Base-by-base conservation (phyloP, 139 green algal genomes). In the Auxenochlorella pyrenoidosa region DNA sequence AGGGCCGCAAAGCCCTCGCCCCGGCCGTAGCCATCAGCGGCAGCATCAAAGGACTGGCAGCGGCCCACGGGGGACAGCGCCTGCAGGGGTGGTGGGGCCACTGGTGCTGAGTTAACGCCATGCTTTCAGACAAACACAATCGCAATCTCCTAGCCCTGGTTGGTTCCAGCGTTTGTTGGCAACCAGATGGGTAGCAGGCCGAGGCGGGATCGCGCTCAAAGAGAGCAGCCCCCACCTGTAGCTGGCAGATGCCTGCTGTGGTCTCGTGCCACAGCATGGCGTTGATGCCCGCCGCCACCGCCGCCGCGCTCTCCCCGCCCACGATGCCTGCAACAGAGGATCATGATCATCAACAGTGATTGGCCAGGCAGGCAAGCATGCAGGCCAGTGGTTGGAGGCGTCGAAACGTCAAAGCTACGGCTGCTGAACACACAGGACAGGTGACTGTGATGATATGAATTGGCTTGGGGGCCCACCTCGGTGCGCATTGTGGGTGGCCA, bases 11-110 rank as follows among this genome's bases (percentile, higher is more conserved):
- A 78, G 0, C 90, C 92, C 90, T 98, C 96, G 2, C 88, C 93
- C 0, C 95, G 87, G 40, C 95, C 94, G 84, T 98, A 98, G 44
- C 96, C 96, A 72, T 98, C 94, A 2, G 95, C 96, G 21, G 89
- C 66, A 13, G 91, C 87, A 63, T 98, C 96, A 72, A 98, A 90
- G 1, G 96, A 95, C 91, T 98, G 97, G 91, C 96, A 98, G 43
- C 96, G 89, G 58, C 95, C 96, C 41, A 97, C 95, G n/a, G 91
- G 87, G 0, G 84, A 75, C 13, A 91, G 76, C 44, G 38, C 30
- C 60, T 65, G 51, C 90, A 80, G 30, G 86, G 83, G 78, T 1
- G 92, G 47, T 10, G 10, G 10, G 8, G 47, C 47, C 10, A 10
- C 47, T 54, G 47, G 47, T 54, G 47, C n/a, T n/a, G n/a, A n/a